Evolutionary conservation across 164 flowering plant genomes (phyloP).

Genomic region (Chimonanthus praecox): DNA sequence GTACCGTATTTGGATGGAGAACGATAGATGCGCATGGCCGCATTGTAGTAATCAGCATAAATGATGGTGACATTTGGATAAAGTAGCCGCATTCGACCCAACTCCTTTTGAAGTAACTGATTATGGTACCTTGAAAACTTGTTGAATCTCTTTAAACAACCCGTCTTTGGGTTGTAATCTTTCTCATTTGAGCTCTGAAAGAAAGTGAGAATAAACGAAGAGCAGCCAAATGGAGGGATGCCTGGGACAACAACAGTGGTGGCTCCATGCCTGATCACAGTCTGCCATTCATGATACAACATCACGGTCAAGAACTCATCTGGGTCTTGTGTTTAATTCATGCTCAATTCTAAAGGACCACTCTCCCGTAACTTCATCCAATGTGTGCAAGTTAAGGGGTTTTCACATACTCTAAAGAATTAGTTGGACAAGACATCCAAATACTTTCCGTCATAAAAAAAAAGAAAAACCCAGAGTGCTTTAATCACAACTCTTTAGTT

Average conservation of each 20-base stretch:
- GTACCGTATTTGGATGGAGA: slow-evolving; percentile 34
- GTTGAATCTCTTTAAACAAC: slow-evolving; percentile 45
- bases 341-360: no score
- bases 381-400: no score
- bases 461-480: no score
- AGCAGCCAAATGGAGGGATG: slow-evolving; percentile 48
- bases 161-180: slow-evolving; percentile 30
- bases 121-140: slow-evolving; percentile 42
- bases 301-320: background rate
- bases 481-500: no score
- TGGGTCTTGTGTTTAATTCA: no score
- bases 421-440: no score
- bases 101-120: slow-evolving; percentile 25
- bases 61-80: slow-evolving; percentile 42
- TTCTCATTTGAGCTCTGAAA: slow-evolving; percentile 20
- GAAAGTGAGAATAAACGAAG: slow-evolving; percentile 31
- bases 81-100: slow-evolving; percentile 25
- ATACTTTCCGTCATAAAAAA: no score
- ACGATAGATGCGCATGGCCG: slow-evolving; percentile 27
- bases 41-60: slow-evolving; percentile 51
- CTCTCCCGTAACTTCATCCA: no score
- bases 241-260: slow-evolving; percentile 47
- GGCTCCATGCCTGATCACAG: slow-evolving; percentile 50
- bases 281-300: slow-evolving; percentile 10
- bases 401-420: no score